Evolutionary conservation across 2,329 filamentous ascomycete species (phyloP).

Genomic region (Scytalidium lignicola): DNA sequence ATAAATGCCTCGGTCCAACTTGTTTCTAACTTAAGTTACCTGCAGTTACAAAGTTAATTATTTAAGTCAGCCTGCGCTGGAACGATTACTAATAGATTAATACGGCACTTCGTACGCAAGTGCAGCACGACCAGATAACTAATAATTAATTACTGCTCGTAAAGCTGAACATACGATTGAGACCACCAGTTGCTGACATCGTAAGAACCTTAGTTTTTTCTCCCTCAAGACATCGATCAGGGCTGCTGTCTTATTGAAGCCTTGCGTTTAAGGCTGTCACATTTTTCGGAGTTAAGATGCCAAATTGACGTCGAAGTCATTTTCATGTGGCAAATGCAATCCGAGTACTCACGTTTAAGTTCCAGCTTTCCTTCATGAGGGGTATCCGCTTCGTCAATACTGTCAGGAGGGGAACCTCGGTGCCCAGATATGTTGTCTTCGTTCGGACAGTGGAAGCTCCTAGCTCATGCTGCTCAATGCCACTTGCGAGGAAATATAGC

Average conservation of each 20-base stretch:
- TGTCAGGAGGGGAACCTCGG: conserved; percentile 2
- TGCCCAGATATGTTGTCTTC: not conserved
- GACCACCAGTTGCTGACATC: too few relatives aligned
- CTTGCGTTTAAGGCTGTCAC: not conserved
- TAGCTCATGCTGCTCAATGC: not conserved
- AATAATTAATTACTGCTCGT: too few relatives aligned
- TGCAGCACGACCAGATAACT: too few relatives aligned
- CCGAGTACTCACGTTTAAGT: not conserved
- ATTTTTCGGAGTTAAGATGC: not conserved
- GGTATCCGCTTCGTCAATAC: not conserved
- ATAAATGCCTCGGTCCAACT: conserved; percentile 27
- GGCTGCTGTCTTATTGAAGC: too few relatives aligned
- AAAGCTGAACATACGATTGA: too few relatives aligned
- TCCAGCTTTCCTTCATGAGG: conserved; percentile 10
- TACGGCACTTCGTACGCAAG: too few relatives aligned
- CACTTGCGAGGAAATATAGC: not conserved
- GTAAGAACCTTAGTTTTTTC: too few relatives aligned
- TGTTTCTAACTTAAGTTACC: too few relatives aligned
- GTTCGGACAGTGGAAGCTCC: not conserved
- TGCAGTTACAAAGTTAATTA: too few relatives aligned
- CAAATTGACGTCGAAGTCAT: not conserved
- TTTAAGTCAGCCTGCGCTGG: too few relatives aligned
- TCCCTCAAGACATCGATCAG: too few relatives aligned
- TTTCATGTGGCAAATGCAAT: not conserved
- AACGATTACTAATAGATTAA: too few relatives aligned